These are phyloP conservation scores for Daldinia concentrica DNA, from an alignment of 495 filamentous ascomycete species.

Conservation along the genomic window DNA sequence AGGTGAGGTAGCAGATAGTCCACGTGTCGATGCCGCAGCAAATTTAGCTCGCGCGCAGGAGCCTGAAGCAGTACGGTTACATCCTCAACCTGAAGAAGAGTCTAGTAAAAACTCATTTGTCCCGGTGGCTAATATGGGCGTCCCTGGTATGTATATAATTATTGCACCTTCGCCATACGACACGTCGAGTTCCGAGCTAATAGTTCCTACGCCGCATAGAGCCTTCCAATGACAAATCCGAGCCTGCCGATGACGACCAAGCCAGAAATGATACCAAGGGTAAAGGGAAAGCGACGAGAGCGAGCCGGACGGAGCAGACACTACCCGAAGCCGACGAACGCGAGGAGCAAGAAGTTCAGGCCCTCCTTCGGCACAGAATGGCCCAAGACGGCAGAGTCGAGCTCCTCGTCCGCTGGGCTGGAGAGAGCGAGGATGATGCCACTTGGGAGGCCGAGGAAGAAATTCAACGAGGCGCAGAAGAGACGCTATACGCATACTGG, in stretches of 20 bases:
- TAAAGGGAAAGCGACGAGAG: constrained; percentile 19
- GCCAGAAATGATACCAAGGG: constrained; percentile 4
- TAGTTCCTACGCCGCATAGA: neutral
- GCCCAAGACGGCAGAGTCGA: constrained; percentile 34
- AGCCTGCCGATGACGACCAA: neutral
- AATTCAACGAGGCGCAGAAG: constrained; percentile 42
- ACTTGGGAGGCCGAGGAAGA: constrained; percentile 46
- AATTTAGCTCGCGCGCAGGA: constrained; percentile 29
- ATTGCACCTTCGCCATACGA: neutral
- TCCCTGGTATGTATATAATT: constrained; percentile 23
- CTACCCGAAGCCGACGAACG: constrained; percentile 23
- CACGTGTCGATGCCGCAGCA: constrained; percentile 14
- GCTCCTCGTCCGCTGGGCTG: constrained; percentile 42
- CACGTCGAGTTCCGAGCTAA: neutral
- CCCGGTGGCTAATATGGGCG: constrained; percentile 40
- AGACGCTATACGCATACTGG: constrained; percentile 44
- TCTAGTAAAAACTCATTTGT: constrained; percentile 21
- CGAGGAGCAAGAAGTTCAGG: constrained; percentile 38
- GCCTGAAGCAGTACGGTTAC: constrained; percentile 21
- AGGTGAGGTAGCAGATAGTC: constrained; percentile 15
- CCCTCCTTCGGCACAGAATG: constrained; percentile 41
- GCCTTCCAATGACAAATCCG: constrained; percentile 10
- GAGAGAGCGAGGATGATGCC: constrained; percentile 37
- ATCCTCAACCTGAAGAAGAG: constrained; percentile 15
- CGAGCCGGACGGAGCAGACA: neutral